A percentile compares a stretch with the other conserved stretches of the same genome.
Evolutionary conservation across 225 moss, liverwort and hornwort genomes (phyloP).

Genomic region (Sphagnum contortum): DNA sequence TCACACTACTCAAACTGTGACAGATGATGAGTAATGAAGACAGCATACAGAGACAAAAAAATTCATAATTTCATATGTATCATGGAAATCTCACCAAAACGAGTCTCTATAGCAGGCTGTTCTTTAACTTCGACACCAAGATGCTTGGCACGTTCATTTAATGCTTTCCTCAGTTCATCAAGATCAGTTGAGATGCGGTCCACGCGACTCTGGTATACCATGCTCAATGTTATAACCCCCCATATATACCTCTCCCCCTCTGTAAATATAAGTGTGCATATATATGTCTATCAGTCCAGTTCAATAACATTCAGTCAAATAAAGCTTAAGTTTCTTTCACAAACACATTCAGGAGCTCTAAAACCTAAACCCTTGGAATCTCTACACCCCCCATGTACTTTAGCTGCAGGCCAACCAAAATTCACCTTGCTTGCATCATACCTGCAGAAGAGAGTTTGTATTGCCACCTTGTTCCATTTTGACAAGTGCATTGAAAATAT

Average conservation of each 20-base stretch:
- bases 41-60: background rate
- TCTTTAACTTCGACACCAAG: conserved; percentile 76
- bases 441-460: conserved; percentile 65
- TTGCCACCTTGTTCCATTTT: conserved; percentile 86
- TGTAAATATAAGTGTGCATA: no score
- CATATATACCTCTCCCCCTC: no score
- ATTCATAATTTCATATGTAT: background rate
- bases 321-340: no score
- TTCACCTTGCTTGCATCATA: conserved; percentile 1
- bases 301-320: no score
- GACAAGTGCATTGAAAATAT: conserved; percentile 71
- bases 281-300: no score
- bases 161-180: conserved; percentile 73
- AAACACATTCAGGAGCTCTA: no score
- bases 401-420: no score
- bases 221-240: no score
- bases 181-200: conserved; percentile 59
- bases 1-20: no score
- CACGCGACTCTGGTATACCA: conserved; percentile 46
- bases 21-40: background rate
- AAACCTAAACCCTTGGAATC: no score
- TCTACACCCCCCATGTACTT: no score
- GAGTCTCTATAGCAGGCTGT: conserved; percentile 58
- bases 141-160: conserved; percentile 74
- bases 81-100: conserved; percentile 45